These are phyloP conservation scores for Prorocentrum cordatum DNA, from an alignment of 169 alveolate genomes.

Conservation along the genomic window DNA sequence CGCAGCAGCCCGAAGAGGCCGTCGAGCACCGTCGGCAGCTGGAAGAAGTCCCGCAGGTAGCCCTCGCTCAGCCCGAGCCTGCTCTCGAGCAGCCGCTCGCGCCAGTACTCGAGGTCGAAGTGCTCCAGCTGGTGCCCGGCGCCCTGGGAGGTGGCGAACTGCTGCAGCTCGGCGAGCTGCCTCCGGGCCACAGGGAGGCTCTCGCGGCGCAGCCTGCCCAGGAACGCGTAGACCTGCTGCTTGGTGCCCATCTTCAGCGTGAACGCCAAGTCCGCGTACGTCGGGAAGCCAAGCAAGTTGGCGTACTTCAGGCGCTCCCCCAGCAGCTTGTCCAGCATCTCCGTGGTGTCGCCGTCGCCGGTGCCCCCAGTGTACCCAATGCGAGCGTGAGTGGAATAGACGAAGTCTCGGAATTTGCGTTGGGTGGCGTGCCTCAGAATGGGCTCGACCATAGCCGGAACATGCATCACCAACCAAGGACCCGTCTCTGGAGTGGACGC, in stretches of 20 bases:
- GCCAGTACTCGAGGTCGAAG: conserved; percentile 28
- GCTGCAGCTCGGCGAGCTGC: conserved; percentile 10
- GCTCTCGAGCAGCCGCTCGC: conserved; percentile 19
- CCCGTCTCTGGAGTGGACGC: too few species aligned
- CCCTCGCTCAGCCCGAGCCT: conserved; percentile 1
- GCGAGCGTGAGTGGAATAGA: too few species aligned
- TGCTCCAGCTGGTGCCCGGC: not conserved
- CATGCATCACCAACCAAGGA: too few species aligned
- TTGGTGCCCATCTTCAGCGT: conserved; percentile 19
- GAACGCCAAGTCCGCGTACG: conserved; percentile 15
- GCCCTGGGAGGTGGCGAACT: conserved; percentile 2
- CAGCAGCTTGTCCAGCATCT: conserved; percentile 19
- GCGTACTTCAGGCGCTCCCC: conserved; percentile 1
- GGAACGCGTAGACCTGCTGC: conserved; percentile 3
- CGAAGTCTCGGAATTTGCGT: too few species aligned
- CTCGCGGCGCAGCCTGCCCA: conserved; percentile 12
- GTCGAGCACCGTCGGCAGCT: conserved; percentile 11
- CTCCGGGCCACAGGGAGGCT: conserved; percentile 16
- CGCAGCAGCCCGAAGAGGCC: conserved; percentile 1
- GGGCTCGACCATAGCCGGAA: too few species aligned
- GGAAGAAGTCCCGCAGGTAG: conserved; percentile 44
- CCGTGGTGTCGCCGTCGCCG: conserved; percentile 44
- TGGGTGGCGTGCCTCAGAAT: too few species aligned
- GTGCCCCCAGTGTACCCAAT: too few species aligned
- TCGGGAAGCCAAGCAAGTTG: conserved; percentile 20